phyloP scores from a whole-genome alignment of 345 rosid genomes.

The Lepidium aucheri region DNA sequence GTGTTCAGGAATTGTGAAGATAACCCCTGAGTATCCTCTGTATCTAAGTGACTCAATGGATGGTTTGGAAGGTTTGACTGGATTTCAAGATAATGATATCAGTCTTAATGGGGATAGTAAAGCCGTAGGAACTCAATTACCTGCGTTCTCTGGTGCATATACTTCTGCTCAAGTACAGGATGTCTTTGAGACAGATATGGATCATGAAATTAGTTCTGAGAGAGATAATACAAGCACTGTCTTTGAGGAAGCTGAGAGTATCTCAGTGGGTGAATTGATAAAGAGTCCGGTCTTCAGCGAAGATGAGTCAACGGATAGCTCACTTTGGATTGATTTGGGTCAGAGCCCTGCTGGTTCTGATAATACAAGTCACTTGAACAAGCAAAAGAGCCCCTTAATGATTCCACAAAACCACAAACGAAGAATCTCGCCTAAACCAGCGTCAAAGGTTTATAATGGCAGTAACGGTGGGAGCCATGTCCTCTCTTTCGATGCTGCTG shows the following conservation, averaged over 20 bases:
- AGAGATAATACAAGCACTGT: constrained; percentile 83
- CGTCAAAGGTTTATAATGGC: constrained; percentile 47
- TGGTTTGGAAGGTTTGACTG: constrained; percentile 59
- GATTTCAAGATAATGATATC: constrained; percentile 47
- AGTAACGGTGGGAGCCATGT: constrained; percentile 55
- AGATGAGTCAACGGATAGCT: constrained; percentile 86
- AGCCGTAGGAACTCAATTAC: constrained; percentile 59
- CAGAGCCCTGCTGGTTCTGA: constrained; percentile 87
- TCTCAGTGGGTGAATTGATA: constrained; percentile 93
- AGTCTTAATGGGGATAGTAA: constrained; percentile 51
- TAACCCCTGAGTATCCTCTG: constrained; percentile 88
- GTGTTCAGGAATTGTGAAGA: constrained; percentile 95
- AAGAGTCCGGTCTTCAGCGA: constrained; percentile 97
- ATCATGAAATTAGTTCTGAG: constrained; percentile 72
- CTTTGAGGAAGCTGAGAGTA: constrained; percentile 88
- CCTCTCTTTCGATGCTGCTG: constrained; percentile 92
- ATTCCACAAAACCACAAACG: constrained; percentile 54
- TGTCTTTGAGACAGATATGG: constrained; percentile 84
- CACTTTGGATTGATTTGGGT: constrained; percentile 92
- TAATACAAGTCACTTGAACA: constrained; percentile 41
- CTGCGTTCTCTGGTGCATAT: constrained; percentile 91
- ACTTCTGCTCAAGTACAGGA: constrained; percentile 92
- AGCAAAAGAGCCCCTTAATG: constrained; percentile 52
- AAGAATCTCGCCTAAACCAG: constrained; percentile 50
- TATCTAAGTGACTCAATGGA: constrained; percentile 90